phyloP scores from a whole-genome alignment of 106 monocot genomes.

The Narthecium ossifragum region DNA sequence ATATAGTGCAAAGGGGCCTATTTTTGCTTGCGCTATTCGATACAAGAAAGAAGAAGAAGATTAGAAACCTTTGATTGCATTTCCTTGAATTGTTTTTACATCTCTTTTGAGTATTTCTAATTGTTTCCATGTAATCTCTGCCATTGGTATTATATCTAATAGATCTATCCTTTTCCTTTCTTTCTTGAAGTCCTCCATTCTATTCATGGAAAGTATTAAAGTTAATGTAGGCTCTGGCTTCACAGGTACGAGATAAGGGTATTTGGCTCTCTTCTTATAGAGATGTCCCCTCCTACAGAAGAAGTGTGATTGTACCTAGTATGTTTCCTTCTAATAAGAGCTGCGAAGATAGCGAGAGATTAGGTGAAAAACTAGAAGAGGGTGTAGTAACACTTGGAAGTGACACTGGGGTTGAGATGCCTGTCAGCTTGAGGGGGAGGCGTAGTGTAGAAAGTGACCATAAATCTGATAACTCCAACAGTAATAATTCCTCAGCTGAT shows the following conservation, averaged over 20 bases:
- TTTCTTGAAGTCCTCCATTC: too few species aligned
- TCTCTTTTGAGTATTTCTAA: too few species aligned
- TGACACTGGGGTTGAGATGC: constrained; percentile 7
- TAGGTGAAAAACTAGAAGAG: constrained; percentile 7
- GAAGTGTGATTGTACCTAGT: constrained; percentile 55
- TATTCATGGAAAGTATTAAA: too few species aligned
- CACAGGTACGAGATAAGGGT: constrained; percentile 79
- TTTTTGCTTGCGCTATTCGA: too few species aligned
- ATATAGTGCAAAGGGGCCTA: too few species aligned
- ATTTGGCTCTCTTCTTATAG: constrained; percentile 67
- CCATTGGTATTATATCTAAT: too few species aligned
- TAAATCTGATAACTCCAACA: neutral
- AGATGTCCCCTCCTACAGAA: constrained; percentile 65
- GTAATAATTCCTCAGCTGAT: neutral
- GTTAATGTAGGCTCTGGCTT: neutral
- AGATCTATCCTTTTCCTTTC: too few species aligned
- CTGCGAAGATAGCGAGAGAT: constrained; percentile 2
- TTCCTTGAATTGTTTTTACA: too few species aligned
- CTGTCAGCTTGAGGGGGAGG: neutral
- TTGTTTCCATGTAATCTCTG: too few species aligned
- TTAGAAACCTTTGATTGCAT: too few species aligned
- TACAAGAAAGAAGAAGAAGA: too few species aligned
- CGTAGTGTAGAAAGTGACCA: neutral
- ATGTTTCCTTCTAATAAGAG: constrained; percentile 76
- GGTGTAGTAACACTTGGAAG: constrained; percentile 1